Evolutionary conservation across 2,329 filamentous ascomycete genomes (phyloP).

Genomic region (Alternaria solani): DNA sequence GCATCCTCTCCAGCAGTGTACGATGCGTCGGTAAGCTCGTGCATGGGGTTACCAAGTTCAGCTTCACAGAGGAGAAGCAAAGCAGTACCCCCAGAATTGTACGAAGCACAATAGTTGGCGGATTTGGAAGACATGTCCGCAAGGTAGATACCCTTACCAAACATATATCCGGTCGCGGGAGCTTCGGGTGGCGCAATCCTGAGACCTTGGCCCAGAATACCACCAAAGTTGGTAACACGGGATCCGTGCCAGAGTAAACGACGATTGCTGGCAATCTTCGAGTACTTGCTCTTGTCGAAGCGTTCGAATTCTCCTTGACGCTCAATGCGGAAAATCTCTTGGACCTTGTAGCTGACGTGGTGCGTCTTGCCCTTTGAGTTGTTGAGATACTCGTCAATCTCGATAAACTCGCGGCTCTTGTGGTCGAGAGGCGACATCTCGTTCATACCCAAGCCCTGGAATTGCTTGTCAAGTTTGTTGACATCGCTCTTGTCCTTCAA

Average conservation of each 20-base stretch:
- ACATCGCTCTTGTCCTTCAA: constrained; percentile 60
- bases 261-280: constrained; percentile 67
- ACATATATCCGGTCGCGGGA: constrained; percentile 83
- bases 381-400: constrained; percentile 72
- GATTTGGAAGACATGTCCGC: constrained; percentile 84
- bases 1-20: constrained; percentile 72
- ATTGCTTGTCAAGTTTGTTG: constrained; percentile 76
- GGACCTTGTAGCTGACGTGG: constrained; percentile 64
- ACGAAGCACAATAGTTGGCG: constrained; percentile 75
- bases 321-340: constrained; percentile 84
- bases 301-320: constrained; percentile 75
- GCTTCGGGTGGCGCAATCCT: constrained; percentile 90
- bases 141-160: constrained; percentile 88
- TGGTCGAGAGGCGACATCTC: constrained; percentile 77
- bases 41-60: constrained; percentile 78
- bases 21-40: constrained; percentile 65
- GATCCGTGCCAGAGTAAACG: constrained; percentile 90
- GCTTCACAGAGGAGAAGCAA: constrained; percentile 85
- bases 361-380: constrained; percentile 75
- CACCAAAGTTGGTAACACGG: constrained; percentile 82
- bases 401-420: constrained; percentile 67
- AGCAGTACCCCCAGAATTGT: constrained; percentile 71
- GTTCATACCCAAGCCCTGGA: constrained; percentile 72
- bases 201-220: constrained; percentile 85
- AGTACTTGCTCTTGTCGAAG: constrained; percentile 66